phyloP scores from a whole-genome alignment of 192 early-diverging fungal genomes.

The Helicostylum pulchrum region DNA sequence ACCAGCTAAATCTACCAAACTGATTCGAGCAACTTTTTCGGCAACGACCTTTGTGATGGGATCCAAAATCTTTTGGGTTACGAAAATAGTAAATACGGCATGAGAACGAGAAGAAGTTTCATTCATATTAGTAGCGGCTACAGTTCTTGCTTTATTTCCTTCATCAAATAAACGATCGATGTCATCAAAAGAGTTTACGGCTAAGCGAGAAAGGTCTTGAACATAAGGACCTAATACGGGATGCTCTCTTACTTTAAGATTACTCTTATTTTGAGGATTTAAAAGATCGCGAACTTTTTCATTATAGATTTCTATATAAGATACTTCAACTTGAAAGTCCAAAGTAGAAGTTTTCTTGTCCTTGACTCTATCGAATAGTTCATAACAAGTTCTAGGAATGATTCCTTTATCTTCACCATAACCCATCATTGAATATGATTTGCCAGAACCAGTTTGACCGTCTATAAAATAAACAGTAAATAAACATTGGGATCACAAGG shows the following conservation, averaged over 20 bases:
- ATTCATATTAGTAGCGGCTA: conserved; percentile 94
- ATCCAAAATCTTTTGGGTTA: conserved; percentile 61
- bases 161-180: conserved; percentile 72
- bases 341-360: conserved; percentile 35
- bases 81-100: conserved; percentile 75
- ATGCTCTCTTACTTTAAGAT: conserved; percentile 78
- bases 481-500: no score
- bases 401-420: conserved; percentile 76
- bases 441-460: conserved; percentile 81
- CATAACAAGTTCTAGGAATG: conserved; percentile 79
- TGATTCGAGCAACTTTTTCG: conserved; percentile 73
- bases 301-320: conserved; percentile 92
- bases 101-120: conserved; percentile 86
- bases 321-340: conserved; percentile 71
- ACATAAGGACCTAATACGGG: conserved; percentile 83
- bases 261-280: conserved; percentile 64
- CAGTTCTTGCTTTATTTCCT: conserved; percentile 81
- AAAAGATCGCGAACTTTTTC: conserved; percentile 79
- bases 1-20: conserved; percentile 91
- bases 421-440: conserved; percentile 71
- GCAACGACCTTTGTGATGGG: conserved; percentile 45
- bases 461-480: conserved; percentile 43
- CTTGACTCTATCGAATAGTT: conserved; percentile 69
- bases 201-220: conserved; percentile 84
- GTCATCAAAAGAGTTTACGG: conserved; percentile 70